Conservation (phyloP, 192 early-diverging fungal genomes). For the Cetraspora pellucida region DNA sequence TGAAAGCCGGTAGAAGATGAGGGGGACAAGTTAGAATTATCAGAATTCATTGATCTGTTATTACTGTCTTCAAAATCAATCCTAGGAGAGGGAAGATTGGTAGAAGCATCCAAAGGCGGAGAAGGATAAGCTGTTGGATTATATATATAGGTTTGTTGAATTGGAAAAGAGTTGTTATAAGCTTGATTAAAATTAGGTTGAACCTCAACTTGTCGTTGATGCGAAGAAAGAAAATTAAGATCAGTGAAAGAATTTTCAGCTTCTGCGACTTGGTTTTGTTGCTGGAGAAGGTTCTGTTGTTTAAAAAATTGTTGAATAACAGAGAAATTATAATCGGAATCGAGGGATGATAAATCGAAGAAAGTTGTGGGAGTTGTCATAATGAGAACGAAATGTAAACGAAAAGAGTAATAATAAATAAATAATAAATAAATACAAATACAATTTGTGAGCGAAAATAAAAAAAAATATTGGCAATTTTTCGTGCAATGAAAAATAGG, state of each 20-base stretch:
- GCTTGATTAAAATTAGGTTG: neutral
- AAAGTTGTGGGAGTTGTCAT: neutral
- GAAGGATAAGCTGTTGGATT: neutral
- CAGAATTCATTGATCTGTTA: neutral
- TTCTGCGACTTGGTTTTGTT: neutral
- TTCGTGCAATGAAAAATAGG: neutral
- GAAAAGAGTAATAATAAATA: neutral
- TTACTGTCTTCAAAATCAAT: neutral
- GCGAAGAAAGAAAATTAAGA: neutral
- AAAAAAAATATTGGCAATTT: slow-evolving; percentile 1
- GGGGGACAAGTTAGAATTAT: too few species aligned
- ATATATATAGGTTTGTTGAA: neutral
- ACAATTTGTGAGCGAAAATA: neutral
- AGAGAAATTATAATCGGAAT: neutral
- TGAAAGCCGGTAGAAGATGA: too few species aligned
- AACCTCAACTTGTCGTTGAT: neutral
- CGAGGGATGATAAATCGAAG: neutral
- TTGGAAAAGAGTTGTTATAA: neutral
- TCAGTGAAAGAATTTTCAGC: neutral
- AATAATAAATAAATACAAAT: neutral
- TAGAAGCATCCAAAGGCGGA: neutral
- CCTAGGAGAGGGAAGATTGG: neutral
- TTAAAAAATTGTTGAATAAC: neutral
- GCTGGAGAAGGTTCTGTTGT: neutral
- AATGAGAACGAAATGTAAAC: neutral